Evolutionary conservation across 1,139 yeast genomes (phyloP), one percentile per base, ranked within the genome.

Genomic region (Pichia sp.): DNA sequence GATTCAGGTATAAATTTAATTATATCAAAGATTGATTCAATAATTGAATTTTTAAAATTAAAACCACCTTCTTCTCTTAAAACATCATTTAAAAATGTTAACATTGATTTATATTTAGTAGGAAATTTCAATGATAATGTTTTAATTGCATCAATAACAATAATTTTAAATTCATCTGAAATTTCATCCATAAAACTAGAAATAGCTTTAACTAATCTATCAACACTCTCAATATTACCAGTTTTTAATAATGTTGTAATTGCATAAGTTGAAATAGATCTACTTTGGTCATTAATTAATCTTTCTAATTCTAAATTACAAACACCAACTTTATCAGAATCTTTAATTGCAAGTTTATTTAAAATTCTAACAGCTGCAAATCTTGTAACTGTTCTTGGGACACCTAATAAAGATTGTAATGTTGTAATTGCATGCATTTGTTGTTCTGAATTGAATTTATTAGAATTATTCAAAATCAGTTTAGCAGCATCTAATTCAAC

Each of bases 241-340:
- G 98, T 91, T 67, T 89, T 91, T 62, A 91, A 77, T 58, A 91
- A 72, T 4, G 97, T 91, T 33, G 98, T 91, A 60, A 91, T 91
- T 24, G 98, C 97, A 63, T 88, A 89, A n/a, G 98, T 91, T n/a
- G 97, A 91, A 53, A 91, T 80, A 31, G 95, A 82, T 64, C 96
- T 78, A 64, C 86, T 88, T 30, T 88, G 61, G 63, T 91, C 97
- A 60, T 83, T 82, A 54, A 93, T 87, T 60, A 91, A 74, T 30
- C 78, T 69, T 65, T 91, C 98, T 57, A 91, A 74, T 61, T 88
- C 96, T 42, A 74, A 68, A 59, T 86, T 89, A 62, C 85, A 78
- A 35, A 77, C 77, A 54, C 84, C 72, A 38, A 84, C 79, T 54
- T 77, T 76, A 53, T 84, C 89, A 13, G 97, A 96, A 52, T 79